Conservation (phyloP, 352 stramenopile species). For the Pythium periplocum region DNA sequence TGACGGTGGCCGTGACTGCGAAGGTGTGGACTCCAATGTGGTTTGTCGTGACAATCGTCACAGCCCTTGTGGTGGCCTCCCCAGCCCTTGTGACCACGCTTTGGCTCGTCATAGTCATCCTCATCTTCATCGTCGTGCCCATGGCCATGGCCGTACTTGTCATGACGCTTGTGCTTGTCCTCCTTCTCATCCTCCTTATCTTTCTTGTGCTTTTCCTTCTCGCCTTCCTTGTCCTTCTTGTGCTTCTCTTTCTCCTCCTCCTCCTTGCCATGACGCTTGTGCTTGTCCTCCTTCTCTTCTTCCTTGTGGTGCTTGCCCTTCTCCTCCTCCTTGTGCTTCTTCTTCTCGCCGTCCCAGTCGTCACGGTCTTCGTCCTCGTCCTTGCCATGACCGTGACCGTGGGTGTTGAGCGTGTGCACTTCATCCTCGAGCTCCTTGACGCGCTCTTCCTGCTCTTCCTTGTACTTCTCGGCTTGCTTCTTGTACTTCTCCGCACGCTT, state of each 20-base stretch:
- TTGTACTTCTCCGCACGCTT: conserved; percentile 1
- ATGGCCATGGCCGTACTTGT: background rate
- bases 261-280: conserved; percentile 6
- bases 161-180: background rate
- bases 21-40: background rate
- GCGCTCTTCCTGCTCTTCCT: conserved; percentile 1
- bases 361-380: background rate
- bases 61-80: background rate
- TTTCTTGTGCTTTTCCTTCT: background rate
- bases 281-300: conserved; percentile 33
- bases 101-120: background rate
- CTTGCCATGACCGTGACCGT: background rate
- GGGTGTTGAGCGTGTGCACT: background rate
- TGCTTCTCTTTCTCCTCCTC: conserved; percentile 1
- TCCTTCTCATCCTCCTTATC: conserved; percentile 8
- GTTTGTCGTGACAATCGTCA: conserved; percentile 1
- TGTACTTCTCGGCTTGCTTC: background rate
- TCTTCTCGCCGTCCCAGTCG: background rate
- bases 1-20: background rate
- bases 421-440: background rate
- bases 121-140: background rate
- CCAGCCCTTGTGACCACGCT: background rate
- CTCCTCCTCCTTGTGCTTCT: background rate
- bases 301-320: conserved; percentile 40
- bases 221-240: conserved; percentile 4